phyloP scores from a whole-genome alignment of 495 filamentous ascomycete species.

The Xanthoparmelia taractica region DNA sequence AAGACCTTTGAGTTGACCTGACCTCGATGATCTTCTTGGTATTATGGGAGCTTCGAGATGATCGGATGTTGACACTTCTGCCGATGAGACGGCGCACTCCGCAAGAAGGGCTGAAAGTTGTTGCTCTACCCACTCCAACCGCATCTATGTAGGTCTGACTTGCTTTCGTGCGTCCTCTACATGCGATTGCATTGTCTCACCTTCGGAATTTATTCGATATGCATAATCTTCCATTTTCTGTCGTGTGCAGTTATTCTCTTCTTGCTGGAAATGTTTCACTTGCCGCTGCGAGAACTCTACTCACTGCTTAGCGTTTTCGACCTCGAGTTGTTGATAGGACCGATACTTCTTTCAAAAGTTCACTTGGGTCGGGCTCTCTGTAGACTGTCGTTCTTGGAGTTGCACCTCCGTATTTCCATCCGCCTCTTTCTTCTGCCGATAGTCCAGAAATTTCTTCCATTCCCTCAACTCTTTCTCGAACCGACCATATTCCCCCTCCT shows the following conservation, averaged over 20 bases:
- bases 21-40: conserved; percentile 13
- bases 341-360: conserved; percentile 6
- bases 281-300: conserved; percentile 8
- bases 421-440: conserved; percentile 10
- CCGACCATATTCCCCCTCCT: neutral
- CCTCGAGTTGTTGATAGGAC: conserved; percentile 4
- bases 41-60: too few relatives aligned
- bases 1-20: conserved; percentile 7
- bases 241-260: neutral
- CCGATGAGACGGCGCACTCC: conserved; percentile 5
- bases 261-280: conserved; percentile 7
- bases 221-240: too few relatives aligned
- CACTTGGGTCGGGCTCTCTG: conserved; percentile 6
- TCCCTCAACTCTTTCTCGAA: conserved; percentile 14
- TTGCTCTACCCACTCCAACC: conserved; percentile 12
- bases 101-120: conserved; percentile 10
- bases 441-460: conserved; percentile 11
- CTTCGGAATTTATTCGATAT: too few relatives aligned
- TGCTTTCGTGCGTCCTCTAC: conserved; percentile 14
- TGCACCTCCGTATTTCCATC: neutral
- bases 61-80: too few relatives aligned
- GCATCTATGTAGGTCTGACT: conserved; percentile 10
- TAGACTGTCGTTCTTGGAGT: conserved; percentile 7
- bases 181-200: conserved; percentile 4
- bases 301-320: conserved; percentile 10